These are phyloP conservation scores for Citrus glauca DNA, from an alignment of 345 rosid species.

Conservation along the genomic window DNA sequence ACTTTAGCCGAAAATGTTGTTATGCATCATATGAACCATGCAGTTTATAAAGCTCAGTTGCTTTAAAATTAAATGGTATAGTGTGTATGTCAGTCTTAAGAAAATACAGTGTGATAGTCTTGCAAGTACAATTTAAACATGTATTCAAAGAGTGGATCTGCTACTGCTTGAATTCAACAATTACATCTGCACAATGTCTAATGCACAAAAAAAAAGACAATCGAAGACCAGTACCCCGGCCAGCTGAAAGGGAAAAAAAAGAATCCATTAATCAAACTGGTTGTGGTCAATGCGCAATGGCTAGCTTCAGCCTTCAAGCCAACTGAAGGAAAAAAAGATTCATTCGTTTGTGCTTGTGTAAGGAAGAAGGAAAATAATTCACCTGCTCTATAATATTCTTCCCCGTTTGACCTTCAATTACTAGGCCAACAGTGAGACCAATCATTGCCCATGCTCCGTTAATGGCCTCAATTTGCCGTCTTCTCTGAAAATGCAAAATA, in stretches of 20 bases:
- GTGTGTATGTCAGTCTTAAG: not conserved
- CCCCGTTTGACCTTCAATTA: constrained; percentile 85
- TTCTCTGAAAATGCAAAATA: constrained; percentile 38
- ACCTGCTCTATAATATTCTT: constrained; percentile 70
- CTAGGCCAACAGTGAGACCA: constrained; percentile 73
- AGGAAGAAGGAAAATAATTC: not conserved
- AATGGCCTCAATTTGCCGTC: constrained; percentile 80
- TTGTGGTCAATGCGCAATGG: not conserved
- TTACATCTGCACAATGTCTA: constrained; percentile 8
- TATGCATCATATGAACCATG: not conserved
- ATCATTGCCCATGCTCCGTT: constrained; percentile 95
- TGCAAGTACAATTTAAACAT: not conserved
- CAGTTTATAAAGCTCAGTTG: not conserved
- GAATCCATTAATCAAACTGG: constrained; percentile 1
- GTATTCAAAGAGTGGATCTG: constrained; percentile 12
- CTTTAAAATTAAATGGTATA: not conserved
- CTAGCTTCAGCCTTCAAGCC: no score
- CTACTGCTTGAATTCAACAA: not conserved
- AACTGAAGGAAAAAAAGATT: not conserved
- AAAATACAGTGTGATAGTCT: not conserved
- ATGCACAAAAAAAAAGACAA: constrained; percentile 33
- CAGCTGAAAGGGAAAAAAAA: constrained; percentile 42
- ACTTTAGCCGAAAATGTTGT: not conserved
- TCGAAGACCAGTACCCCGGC: constrained; percentile 61
- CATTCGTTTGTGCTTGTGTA: no score